These are phyloP conservation scores for Talaromyces sp. DNA, from an alignment of 2,329 filamentous ascomycete species.

Conservation along the genomic window DNA sequence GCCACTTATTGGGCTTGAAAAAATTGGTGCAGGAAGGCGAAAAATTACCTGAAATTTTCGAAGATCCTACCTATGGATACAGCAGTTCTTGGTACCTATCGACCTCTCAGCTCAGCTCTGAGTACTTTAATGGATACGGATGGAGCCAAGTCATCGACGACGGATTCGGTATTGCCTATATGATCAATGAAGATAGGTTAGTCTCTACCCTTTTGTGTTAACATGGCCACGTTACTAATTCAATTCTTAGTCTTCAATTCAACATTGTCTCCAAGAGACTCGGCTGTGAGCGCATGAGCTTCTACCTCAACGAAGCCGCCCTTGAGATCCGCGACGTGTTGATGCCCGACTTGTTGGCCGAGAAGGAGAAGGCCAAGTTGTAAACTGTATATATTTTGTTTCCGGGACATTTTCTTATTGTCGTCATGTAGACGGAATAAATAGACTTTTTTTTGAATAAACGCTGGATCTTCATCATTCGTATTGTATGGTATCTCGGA, in stretches of 20 bases:
- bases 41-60: conserved; percentile 75
- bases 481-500: not conserved
- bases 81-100: conserved; percentile 85
- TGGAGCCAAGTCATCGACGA: conserved; percentile 97
- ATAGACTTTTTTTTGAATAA: not conserved
- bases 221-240: not conserved
- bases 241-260: conserved; percentile 73
- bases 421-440: not conserved
- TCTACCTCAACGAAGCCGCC: conserved; percentile 92
- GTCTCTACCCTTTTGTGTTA: conserved; percentile 21
- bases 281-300: conserved; percentile 88
- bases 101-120: conserved; percentile 83
- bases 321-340: conserved; percentile 84
- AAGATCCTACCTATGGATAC: conserved; percentile 82
- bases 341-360: conserved; percentile 63
- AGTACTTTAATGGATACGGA: conserved; percentile 98
- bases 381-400: conserved; percentile 44
- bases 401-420: not conserved
- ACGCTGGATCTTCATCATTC: not conserved
- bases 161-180: conserved; percentile 96
- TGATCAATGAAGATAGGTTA: conserved; percentile 98
- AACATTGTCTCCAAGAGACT: conserved; percentile 94
- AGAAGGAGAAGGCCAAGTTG: conserved; percentile 81
- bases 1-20: conserved; percentile 96
- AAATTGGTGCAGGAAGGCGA: conserved; percentile 78